Percentiles rank a stretch among this genome's conserved stretches.
These are phyloP conservation scores for Filobasidium wieringae DNA, from an alignment of 768 basidiomycete species.

Conservation along the genomic window DNA sequence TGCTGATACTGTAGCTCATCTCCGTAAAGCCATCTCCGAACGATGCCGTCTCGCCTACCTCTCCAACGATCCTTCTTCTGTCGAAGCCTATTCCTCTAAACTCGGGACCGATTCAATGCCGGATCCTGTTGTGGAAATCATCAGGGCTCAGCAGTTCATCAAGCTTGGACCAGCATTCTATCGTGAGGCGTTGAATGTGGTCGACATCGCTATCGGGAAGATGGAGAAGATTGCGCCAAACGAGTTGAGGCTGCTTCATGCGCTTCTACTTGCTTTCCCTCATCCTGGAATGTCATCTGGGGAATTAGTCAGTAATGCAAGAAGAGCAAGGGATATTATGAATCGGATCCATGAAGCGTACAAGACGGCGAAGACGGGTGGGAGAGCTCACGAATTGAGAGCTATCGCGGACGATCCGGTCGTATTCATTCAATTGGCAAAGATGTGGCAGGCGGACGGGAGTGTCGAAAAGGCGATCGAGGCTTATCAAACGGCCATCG, in stretches of 20 bases:
- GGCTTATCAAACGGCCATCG: conserved; percentile 61
- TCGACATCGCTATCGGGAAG: conserved; percentile 34
- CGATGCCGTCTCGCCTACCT: conserved; percentile 75
- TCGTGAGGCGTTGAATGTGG: conserved; percentile 38
- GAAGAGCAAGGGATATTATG: conserved; percentile 66
- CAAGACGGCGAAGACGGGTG: conserved; percentile 42
- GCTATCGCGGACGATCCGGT: conserved; percentile 66
- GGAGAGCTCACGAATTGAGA: conserved; percentile 41
- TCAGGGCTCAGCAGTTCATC: conserved; percentile 76
- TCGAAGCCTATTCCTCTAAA: conserved; percentile 55
- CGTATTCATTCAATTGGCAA: conserved; percentile 80
- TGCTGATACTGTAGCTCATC: conserved; percentile 53
- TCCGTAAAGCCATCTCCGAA: conserved; percentile 68
- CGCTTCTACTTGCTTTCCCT: conserved; percentile 70
- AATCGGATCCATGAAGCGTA: conserved; percentile 43
- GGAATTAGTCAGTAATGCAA: conserved; percentile 60
- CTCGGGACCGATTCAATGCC: conserved; percentile 48
- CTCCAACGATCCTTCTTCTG: conserved; percentile 51
- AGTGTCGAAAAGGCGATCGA: conserved; percentile 59
- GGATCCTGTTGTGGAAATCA: conserved; percentile 61
- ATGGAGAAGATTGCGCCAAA: conserved; percentile 44
- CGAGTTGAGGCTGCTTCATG: conserved; percentile 80
- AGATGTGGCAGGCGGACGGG: conserved; percentile 76
- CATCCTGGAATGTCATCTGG: conserved; percentile 65
- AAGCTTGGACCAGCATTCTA: conserved; percentile 47